These are phyloP conservation scores for Fonsecaea nubica DNA, from an alignment of 2,329 filamentous ascomycete species.

Conservation along the genomic window DNA sequence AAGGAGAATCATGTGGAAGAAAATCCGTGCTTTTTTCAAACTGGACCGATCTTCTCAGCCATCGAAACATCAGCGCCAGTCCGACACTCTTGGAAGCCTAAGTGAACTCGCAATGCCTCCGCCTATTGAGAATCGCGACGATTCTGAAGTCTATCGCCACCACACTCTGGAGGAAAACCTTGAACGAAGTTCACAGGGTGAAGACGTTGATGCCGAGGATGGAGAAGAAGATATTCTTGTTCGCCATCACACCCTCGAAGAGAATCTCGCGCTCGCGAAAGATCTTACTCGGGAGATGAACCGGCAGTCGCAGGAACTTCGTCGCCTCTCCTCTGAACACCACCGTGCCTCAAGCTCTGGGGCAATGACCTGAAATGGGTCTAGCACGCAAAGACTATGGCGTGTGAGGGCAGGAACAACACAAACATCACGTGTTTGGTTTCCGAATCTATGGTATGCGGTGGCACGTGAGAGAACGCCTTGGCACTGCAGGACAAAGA, in stretches of 20 bases:
- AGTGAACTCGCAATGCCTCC: conserved; percentile 22
- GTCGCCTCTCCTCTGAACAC: conserved; percentile 13
- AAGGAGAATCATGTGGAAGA: background rate
- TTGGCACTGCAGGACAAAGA: background rate
- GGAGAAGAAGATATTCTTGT: conserved; percentile 14
- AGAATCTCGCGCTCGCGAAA: conserved; percentile 23
- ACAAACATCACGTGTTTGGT: background rate
- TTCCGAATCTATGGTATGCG: background rate
- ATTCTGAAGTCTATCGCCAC: conserved; percentile 20
- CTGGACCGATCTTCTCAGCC: background rate
- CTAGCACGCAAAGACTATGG: background rate
- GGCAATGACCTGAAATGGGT: background rate
- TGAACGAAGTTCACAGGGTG: conserved; percentile 8
- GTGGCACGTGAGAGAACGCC: too few relatives aligned
- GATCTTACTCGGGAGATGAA: conserved; percentile 20
- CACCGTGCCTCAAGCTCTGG: conserved; percentile 7
- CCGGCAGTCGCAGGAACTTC: conserved; percentile 20
- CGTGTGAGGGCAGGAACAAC: background rate
- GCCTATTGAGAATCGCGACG: conserved; percentile 17
- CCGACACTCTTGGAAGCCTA: background rate
- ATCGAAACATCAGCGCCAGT: background rate
- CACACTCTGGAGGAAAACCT: conserved; percentile 23
- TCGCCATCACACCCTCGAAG: conserved; percentile 25
- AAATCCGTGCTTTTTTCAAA: background rate
- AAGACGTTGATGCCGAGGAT: background rate